Base-by-base conservation (phyloP, 805 yeast genomes). In the Clavispora carvajalis region DNA sequence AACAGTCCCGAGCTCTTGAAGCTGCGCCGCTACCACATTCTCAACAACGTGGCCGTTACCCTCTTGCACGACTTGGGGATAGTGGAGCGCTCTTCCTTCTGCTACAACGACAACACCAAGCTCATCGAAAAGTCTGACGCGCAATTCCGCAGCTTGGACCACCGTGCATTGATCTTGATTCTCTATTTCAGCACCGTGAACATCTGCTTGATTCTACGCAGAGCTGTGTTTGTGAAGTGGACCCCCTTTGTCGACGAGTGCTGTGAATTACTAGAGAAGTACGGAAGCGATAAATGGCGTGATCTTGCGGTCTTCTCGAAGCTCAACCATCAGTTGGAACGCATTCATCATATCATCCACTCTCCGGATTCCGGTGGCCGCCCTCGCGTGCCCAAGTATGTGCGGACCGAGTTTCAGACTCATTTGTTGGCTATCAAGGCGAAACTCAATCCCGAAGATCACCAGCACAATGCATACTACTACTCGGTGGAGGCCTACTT, bases 1-100 rank as follows among this genome's bases (percentile, higher is more conserved):
- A 85, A 84, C 48, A 76, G 86, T 4, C 85, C 95, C 0, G 96
- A 87, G 59, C 67, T 85, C 50, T 85, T 85, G 48, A 85, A 80
- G 47, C 85, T 84, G 51, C 77, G 95, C 42, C 76, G 95, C 36
- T 80, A 82, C 48, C 93, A 85, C 55, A 65, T 87, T 38, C 71
- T 86, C 47, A 77, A 79, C 40, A 67, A 77, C 11, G 65, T 86
- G 17, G 79, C 89, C 38, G 77, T 82, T 11, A 69, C 83, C 4
- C 67, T 89, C 60, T 73, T 85, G 2, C 82, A 79, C 51, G 96
- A 89, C 57, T 62, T 89, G 39, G 95, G 95, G 0, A 70, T 88
- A 5, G 77, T 78, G 18, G 77, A 82, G 21, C 55, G 76, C 34
- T 71, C 77, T 13, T 33, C 52, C 3, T 54, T 41, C 43, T 42